Conservation (phyloP, 441 rosid genomes). For the Adansonia madagascariensis region DNA sequence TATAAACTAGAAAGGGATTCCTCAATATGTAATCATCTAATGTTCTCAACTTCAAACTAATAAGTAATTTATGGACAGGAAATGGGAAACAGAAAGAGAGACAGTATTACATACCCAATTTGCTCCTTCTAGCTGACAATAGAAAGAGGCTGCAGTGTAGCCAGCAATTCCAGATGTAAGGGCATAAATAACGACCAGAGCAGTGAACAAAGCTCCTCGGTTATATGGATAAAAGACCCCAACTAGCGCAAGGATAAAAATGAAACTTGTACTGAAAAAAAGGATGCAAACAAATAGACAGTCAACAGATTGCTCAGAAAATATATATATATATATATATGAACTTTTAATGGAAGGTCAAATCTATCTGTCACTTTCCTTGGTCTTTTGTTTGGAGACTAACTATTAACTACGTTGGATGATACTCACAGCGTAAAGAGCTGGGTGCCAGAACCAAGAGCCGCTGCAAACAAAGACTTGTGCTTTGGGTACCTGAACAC, state of each 20-base stretch:
- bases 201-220: constrained; percentile 13
- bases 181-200: constrained; percentile 11
- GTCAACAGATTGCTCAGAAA: constrained; percentile 4
- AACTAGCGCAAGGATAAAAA: constrained; percentile 29
- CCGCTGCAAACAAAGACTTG: background rate
- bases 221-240: constrained; percentile 16
- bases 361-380: background rate
- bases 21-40: background rate
- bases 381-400: background rate
- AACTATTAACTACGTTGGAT: background rate
- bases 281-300: background rate
- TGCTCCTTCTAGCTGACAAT: constrained; percentile 48
- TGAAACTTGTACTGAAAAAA: constrained; percentile 40
- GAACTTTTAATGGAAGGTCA: background rate
- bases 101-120: constrained; percentile 38
- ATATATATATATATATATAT: background rate
- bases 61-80: background rate
- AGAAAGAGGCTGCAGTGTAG: constrained; percentile 19
- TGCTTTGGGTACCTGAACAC: constrained; percentile 36
- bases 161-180: constrained; percentile 16
- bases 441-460: constrained; percentile 5
- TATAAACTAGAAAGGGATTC: background rate
- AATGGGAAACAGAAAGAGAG: background rate
- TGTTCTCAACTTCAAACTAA: background rate
- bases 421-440: constrained; percentile 39